Evolutionary conservation across 139 green algal species (phyloP).

Genomic region (Ulvella scutata): DNA sequence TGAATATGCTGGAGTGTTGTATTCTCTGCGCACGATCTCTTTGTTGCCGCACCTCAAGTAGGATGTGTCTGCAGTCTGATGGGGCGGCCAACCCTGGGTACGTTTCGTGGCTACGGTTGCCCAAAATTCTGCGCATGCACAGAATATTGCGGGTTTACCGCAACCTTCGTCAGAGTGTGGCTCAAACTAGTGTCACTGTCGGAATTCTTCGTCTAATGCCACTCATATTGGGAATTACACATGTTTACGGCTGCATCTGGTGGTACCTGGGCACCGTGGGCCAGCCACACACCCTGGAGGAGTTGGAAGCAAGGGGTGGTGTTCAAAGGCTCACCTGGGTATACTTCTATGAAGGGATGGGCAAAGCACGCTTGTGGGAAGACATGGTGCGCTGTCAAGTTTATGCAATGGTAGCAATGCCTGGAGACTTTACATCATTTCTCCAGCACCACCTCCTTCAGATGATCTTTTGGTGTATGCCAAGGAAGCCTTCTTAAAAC

Average conservation of each 20-base stretch:
- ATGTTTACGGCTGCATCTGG: slow-evolving; percentile 15
- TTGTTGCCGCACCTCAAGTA: too few species aligned
- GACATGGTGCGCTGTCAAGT: too few species aligned
- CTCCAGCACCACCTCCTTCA: too few species aligned
- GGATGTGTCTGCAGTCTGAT: too few species aligned
- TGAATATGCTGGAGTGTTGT: too few species aligned
- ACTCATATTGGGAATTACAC: slow-evolving; percentile 12
- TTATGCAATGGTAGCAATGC: slow-evolving; percentile 5
- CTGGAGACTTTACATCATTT: too few species aligned
- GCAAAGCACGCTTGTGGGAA: not conserved
- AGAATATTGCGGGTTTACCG: not conserved
- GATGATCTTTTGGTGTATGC: too few species aligned
- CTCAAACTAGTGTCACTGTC: not conserved
- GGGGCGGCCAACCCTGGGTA: not conserved
- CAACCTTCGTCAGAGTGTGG: not conserved
- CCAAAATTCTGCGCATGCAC: not conserved
- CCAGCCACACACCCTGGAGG: not conserved
- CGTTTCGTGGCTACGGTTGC: not conserved
- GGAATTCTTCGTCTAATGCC: slow-evolving; percentile 10
- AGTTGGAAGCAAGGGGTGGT: not conserved
- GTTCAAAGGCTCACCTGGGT: too few species aligned
- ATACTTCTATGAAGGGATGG: not conserved
- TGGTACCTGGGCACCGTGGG: slow-evolving; percentile 17
- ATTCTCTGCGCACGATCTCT: too few species aligned
- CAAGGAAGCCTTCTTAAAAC: too few species aligned